phyloP scores from a whole-genome alignment of 1,139 yeast genomes.

The Meyerozyma carpophila region DNA sequence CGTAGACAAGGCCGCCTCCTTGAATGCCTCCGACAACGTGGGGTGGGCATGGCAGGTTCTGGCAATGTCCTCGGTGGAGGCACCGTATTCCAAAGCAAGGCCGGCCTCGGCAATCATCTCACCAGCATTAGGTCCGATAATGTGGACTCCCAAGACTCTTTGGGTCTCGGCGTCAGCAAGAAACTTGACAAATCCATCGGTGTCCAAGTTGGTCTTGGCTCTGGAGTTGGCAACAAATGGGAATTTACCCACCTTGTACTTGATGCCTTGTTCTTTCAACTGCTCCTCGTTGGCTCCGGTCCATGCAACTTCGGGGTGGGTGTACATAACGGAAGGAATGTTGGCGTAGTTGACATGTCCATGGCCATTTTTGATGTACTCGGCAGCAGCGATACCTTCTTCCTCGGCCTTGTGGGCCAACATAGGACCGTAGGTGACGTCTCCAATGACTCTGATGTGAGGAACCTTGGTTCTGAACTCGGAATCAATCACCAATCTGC shows the following conservation, averaged over 20 bases:
- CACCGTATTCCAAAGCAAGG: constrained; percentile 97
- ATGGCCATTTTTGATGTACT: constrained; percentile 85
- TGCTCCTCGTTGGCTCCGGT: constrained; percentile 96
- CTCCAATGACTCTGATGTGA: constrained; percentile 97
- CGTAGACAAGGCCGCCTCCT: constrained; percentile 95
- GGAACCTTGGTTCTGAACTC: constrained; percentile 89
- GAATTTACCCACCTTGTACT: constrained; percentile 94
- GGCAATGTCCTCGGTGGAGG: constrained; percentile 95
- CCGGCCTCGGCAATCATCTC: constrained; percentile 99
- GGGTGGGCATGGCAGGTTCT: constrained; percentile 99
- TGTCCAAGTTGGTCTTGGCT: constrained; percentile 96
- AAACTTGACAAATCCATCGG: constrained; percentile 96
- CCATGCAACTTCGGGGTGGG: constrained; percentile 99
- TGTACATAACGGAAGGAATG: constrained; percentile 97
- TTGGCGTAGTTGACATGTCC: constrained; percentile 98
- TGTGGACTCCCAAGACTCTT: constrained; percentile 93
- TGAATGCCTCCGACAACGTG: constrained; percentile 94
- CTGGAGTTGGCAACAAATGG: constrained; percentile 98
- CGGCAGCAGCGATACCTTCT: constrained; percentile 98
- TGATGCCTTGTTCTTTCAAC: constrained; percentile 87
- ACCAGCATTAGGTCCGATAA: constrained; percentile 97
- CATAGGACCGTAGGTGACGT: constrained; percentile 98
- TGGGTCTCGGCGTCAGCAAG: constrained; percentile 96
- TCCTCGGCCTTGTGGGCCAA: constrained; percentile 99
- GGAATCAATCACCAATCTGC: constrained; percentile 90